Base-by-base conservation (phyloP, 2,329 filamentous ascomycete species). In the Coniochaeta sp. region DNA sequence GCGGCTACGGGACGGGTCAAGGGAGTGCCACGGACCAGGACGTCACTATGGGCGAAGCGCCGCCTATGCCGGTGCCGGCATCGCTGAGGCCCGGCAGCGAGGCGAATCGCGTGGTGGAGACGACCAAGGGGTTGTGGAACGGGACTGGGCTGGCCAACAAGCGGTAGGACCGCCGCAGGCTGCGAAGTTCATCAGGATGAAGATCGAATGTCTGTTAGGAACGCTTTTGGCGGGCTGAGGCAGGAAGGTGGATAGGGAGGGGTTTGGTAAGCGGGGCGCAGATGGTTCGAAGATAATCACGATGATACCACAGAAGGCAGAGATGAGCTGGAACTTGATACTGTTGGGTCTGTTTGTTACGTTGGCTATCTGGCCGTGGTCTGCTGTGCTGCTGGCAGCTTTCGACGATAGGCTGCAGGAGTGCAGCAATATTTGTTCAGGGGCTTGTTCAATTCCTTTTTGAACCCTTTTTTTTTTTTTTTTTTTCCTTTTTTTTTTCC, bases 91-190 rank as follows among this genome's bases (percentile, higher is more conserved):
- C 83, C 0, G 83, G 84, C 19, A 79, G 77, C 62, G 74, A 77
- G 63, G 79, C 75, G 55, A 85, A 85, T 71, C 79, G 78, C 64
- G 77, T 87, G 16, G 74, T 85, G n/a, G 83, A 88, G 72, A 86
- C 84, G 30, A 85, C 81, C 38, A 86, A 84, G 66, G 85, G 85
- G 1, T 71, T 89, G 60, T 89, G 86, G 86, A 82, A 73, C 58
- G 72, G 71, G 10, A 44, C 34, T 19, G 55, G 55, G 17, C 24
- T 40, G 30, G 61, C 65, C 5, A 69, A 64, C 28, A 67, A 65
- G 54, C 64, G 68, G 61, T 66, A 62, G 62, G 26, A 24, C 32
- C 4, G 12, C 44, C 40, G 10, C n/a, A n/a, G n/a, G n/a, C n/a
- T n/a, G n/a, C n/a, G n/a, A n/a, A n/a, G n/a, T n/a, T n/a, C n/a